These are phyloP conservation scores for Volvox africanus DNA, from an alignment of 139 green algal species.

Conservation along the genomic window DNA sequence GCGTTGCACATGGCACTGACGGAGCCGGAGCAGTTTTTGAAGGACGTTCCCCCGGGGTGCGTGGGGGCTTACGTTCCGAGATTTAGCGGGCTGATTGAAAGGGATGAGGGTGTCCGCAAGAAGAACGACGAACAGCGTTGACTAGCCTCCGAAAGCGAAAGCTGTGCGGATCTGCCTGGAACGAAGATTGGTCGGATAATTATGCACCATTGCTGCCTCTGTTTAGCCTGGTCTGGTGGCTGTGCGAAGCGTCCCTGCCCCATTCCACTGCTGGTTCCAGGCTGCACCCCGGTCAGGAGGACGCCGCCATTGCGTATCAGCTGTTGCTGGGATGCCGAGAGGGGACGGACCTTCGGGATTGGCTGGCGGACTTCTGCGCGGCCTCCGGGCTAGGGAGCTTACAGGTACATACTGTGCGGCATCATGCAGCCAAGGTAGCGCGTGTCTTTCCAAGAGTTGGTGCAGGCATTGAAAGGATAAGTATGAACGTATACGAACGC, in stretches of 20 bases:
- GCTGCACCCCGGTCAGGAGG: constrained; percentile 33
- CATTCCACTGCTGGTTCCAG: background rate
- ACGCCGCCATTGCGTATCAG: constrained; percentile 42
- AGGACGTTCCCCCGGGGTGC: constrained; percentile 3
- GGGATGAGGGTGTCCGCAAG: background rate
- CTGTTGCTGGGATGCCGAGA: constrained; percentile 25
- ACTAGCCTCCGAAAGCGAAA: too few species aligned
- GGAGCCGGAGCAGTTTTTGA: background rate
- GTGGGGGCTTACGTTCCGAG: background rate
- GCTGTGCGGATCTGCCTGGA: too few species aligned
- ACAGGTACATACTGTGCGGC: background rate
- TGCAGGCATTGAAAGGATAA: too few species aligned
- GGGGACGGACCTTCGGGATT: constrained; percentile 23
- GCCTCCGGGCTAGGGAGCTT: constrained; percentile 10
- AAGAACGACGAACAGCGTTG: background rate
- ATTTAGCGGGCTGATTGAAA: background rate
- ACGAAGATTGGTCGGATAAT: too few species aligned
- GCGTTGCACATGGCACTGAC: constrained; percentile 28
- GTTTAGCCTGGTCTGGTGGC: background rate
- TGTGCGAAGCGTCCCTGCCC: background rate
- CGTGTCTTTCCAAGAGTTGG: too few species aligned
- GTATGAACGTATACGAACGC: too few species aligned
- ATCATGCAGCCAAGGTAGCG: too few species aligned
- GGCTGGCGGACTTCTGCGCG: constrained; percentile 39
- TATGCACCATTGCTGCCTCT: too few species aligned